Evolutionary conservation across 441 rosid species (phyloP).

Genomic region (Kokia cookei): DNA sequence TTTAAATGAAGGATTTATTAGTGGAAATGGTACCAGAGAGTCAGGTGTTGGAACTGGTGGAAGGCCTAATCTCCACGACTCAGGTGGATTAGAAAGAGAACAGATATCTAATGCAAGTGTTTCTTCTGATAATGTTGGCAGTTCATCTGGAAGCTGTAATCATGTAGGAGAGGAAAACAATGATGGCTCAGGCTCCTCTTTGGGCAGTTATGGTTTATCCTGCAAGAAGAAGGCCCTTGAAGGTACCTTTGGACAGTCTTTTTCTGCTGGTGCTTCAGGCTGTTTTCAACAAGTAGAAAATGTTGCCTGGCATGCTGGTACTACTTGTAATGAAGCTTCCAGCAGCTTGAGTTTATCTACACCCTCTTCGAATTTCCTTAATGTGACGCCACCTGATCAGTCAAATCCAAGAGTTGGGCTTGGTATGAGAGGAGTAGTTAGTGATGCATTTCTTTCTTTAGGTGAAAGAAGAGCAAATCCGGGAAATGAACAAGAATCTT

Average conservation of each 20-base stretch:
- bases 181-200: slow-evolving; percentile 42
- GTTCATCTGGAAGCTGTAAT: slow-evolving; percentile 54
- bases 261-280: slow-evolving; percentile 49
- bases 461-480: slow-evolving; percentile 42
- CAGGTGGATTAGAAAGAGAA: slow-evolving; percentile 27
- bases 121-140: slow-evolving; percentile 32
- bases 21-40: slow-evolving; percentile 28
- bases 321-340: slow-evolving; percentile 39
- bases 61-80: slow-evolving; percentile 17
- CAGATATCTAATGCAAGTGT: slow-evolving; percentile 21
- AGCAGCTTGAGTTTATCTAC: slow-evolving; percentile 59
- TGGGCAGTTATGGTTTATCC: slow-evolving; percentile 64
- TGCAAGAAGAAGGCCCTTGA: slow-evolving; percentile 89
- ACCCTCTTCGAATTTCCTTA: slow-evolving; percentile 36
- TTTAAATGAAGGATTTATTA: slow-evolving; percentile 34
- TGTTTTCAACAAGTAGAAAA: slow-evolving; percentile 41
- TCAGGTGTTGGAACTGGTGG: slow-evolving; percentile 23
- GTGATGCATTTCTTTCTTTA: slow-evolving; percentile 38
- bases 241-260: slow-evolving; percentile 63
- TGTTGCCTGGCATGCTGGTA: slow-evolving; percentile 32
- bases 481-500: slow-evolving; percentile 47
- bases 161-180: slow-evolving; percentile 42
- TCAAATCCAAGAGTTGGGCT: slow-evolving; percentile 40
- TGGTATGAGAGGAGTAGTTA: slow-evolving; percentile 37
- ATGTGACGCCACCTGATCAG: slow-evolving; percentile 34